A percentile compares a stretch with the other conserved stretches of the same genome.
Conservation (phyloP, 2,329 filamentous ascomycete species). For the Nemania sp. region DNA sequence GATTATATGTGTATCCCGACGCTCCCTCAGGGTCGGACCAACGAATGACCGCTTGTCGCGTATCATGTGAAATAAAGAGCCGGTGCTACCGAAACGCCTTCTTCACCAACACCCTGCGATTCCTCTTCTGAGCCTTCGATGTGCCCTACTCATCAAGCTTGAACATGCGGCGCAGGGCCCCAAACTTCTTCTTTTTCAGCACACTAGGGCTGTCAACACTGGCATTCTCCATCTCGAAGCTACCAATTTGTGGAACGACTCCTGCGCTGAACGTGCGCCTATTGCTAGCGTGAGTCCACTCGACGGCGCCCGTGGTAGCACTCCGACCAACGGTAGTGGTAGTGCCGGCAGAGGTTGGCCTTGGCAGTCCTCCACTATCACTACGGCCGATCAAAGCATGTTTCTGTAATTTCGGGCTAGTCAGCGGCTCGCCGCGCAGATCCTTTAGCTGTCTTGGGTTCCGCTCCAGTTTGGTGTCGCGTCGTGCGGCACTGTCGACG, state of each 20-base stretch:
- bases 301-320: slow-evolving; percentile 11
- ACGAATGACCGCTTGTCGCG: neutral
- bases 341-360: slow-evolving; percentile 38
- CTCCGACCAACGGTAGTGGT: slow-evolving; percentile 19
- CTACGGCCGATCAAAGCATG: slow-evolving; percentile 43
- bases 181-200: slow-evolving; percentile 59
- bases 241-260: slow-evolving; percentile 30
- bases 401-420: slow-evolving; percentile 52
- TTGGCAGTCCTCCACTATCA: slow-evolving; percentile 54
- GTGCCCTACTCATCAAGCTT: slow-evolving; percentile 54
- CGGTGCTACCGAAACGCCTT: slow-evolving; percentile 9
- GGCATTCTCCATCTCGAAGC: slow-evolving; percentile 13
- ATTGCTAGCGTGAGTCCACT: slow-evolving; percentile 25
- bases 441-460: slow-evolving; percentile 55
- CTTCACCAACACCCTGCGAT: slow-evolving; percentile 31
- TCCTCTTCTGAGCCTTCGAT: slow-evolving; percentile 19
- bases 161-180: slow-evolving; percentile 58
- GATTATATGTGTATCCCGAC: neutral
- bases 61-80: neutral
- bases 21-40: neutral
- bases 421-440: slow-evolving; percentile 44
- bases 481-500: slow-evolving; percentile 61
- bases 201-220: slow-evolving; percentile 38
- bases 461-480: slow-evolving; percentile 65
- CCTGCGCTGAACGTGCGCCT: slow-evolving; percentile 37